These are phyloP conservation scores for Rhodocollybia butyracea DNA, from an alignment of 768 basidiomycete species.

Conservation along the genomic window DNA sequence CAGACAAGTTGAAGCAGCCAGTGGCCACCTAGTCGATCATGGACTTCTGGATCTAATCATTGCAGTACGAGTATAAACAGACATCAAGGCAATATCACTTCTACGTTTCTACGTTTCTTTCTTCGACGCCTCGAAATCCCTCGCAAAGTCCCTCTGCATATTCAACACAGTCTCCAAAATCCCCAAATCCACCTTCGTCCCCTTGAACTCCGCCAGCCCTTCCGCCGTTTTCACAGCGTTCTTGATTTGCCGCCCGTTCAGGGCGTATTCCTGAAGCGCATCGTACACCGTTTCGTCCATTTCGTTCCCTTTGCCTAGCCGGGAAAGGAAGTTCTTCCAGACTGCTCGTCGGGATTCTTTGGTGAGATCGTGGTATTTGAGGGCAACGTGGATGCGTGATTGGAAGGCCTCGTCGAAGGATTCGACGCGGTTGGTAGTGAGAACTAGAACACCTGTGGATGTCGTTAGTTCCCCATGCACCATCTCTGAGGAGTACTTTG, in stretches of 20 bases:
- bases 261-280: slow-evolving; percentile 13
- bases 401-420: slow-evolving; percentile 30
- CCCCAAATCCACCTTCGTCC: slow-evolving; percentile 23
- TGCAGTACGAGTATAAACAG: no score
- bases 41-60: no score
- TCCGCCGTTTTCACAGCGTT: slow-evolving; percentile 16
- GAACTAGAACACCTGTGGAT: slow-evolving; percentile 28
- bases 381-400: slow-evolving; percentile 33
- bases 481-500: no score
- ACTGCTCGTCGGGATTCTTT: slow-evolving; percentile 20
- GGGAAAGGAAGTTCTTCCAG: slow-evolving; percentile 26
- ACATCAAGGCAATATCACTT: no score
- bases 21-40: no score
- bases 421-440: slow-evolving; percentile 29
- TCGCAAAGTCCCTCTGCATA: slow-evolving; percentile 32
- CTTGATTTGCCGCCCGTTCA: slow-evolving; percentile 28
- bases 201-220: slow-evolving; percentile 17
- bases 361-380: slow-evolving; percentile 28
- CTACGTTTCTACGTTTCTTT: no score
- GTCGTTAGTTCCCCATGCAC: no score
- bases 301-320: neutral
- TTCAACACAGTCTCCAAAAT: slow-evolving; percentile 31
- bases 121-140: no score
- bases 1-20: no score
- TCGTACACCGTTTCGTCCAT: slow-evolving; percentile 18